Conservation (phyloP, 371 early-diverging fungal genomes). For the Mortierella polycephala region DNA sequence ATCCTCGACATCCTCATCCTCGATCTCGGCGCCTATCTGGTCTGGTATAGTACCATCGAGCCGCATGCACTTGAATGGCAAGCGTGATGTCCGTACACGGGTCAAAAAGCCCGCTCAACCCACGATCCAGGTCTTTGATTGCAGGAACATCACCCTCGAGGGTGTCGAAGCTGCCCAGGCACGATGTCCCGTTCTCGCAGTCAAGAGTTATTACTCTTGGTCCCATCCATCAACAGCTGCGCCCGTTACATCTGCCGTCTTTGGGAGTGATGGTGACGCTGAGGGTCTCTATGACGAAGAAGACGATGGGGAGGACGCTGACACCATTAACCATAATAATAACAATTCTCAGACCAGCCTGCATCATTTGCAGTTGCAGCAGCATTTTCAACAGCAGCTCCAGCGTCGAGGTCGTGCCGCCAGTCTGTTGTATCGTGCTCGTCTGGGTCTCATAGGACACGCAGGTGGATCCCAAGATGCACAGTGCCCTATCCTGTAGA, state of each 20-base stretch:
- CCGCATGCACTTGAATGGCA: background rate
- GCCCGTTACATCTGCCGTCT: conserved; percentile 15
- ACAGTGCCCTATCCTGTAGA: conserved; percentile 33
- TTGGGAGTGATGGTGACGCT: conserved; percentile 15
- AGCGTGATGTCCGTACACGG: background rate
- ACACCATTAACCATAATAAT: background rate
- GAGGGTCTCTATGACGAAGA: conserved; percentile 17
- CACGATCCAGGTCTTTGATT: conserved; percentile 49
- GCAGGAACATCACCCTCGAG: conserved; percentile 47
- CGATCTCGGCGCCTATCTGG: conserved; percentile 31
- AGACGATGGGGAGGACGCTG: conserved; percentile 15
- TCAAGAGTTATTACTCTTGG: conserved; percentile 54
- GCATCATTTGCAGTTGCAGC: conserved; percentile 43
- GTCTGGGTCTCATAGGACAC: conserved; percentile 22
- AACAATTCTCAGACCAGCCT: conserved; percentile 29
- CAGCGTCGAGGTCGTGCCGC: conserved; percentile 14
- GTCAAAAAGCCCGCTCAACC: conserved; percentile 19
- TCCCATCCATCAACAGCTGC: conserved; percentile 34
- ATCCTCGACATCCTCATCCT: conserved; percentile 14
- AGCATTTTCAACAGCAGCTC: conserved; percentile 34
- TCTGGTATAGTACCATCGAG: conserved; percentile 3
- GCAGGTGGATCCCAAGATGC: conserved; percentile 6
- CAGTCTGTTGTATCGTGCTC: conserved; percentile 23
- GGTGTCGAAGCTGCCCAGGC: conserved; percentile 42
- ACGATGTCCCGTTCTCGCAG: conserved; percentile 20